Conservation (phyloP, 345 rosid genomes). For the Carallia brachiata region DNA sequence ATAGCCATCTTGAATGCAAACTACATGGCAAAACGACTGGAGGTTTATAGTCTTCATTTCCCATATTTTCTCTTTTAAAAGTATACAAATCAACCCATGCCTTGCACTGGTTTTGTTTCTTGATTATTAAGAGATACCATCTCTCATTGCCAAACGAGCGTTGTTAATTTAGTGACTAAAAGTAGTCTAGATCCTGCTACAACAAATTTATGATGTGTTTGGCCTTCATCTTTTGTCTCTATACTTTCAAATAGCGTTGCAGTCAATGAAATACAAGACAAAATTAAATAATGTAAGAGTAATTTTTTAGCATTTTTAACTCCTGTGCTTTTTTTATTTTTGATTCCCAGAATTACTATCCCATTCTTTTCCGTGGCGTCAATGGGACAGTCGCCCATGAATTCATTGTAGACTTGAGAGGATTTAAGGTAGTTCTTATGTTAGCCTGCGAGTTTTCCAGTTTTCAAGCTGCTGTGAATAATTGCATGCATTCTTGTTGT, state of each 20-base stretch:
- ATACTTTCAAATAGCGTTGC: not conserved
- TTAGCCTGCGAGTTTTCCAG: not conserved
- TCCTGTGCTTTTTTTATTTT: not conserved
- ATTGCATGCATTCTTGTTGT: constrained; percentile 17
- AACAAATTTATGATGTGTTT: not conserved
- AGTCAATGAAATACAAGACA: not conserved
- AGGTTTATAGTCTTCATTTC: constrained; percentile 44
- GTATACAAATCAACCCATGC: not conserved
- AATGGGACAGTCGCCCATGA: constrained; percentile 97
- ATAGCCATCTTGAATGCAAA: constrained; percentile 93
- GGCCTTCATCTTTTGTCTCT: not conserved
- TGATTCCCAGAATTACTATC: constrained; percentile 63
- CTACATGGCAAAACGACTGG: constrained; percentile 99
- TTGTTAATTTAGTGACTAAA: no score
- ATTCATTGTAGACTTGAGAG: constrained; percentile 88
- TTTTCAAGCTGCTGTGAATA: constrained; percentile 12
- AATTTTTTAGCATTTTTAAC: not conserved
- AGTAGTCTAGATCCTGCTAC: not conserved
- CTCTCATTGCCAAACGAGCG: no score
- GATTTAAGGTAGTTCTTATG: constrained; percentile 64
- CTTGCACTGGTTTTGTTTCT: not conserved
- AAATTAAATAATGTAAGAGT: not conserved
- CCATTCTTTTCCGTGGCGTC: constrained; percentile 90
- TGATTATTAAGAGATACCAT: not conserved
- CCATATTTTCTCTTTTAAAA: constrained; percentile 6